Conservation (phyloP, 805 yeast species). For the Candida ficus region DNA sequence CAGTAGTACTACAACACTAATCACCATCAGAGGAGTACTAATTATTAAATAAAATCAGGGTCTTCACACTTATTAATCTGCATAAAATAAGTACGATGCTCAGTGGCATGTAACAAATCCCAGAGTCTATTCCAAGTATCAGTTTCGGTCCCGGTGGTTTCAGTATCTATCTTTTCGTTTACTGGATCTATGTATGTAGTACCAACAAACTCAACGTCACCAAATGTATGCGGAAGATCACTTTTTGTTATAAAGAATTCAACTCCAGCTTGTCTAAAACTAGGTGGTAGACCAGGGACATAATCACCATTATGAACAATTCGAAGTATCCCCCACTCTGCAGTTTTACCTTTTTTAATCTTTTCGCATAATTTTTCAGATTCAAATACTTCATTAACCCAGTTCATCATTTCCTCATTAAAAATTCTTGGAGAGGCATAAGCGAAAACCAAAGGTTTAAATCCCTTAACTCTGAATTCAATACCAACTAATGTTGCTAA, state of each 20-base stretch:
- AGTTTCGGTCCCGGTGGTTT: background rate
- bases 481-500: constrained; percentile 58
- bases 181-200: background rate
- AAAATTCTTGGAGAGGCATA: constrained; percentile 69
- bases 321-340: constrained; percentile 40
- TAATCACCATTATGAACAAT: constrained; percentile 54
- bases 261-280: constrained; percentile 30
- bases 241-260: constrained; percentile 29
- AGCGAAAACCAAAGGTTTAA: constrained; percentile 47
- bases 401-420: constrained; percentile 42
- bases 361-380: constrained; percentile 26
- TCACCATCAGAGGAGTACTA: background rate
- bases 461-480: constrained; percentile 54
- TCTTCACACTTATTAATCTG: constrained; percentile 29
- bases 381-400: constrained; percentile 48
- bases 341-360: constrained; percentile 12
- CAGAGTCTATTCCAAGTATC: constrained; percentile 1
- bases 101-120: constrained; percentile 28
- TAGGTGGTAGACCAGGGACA: constrained; percentile 57
- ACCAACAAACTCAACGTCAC: constrained; percentile 15
- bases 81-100: constrained; percentile 34
- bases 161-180: background rate
- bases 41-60: constrained; percentile 8
- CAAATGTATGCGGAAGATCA: constrained; percentile 32
- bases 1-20: background rate